phyloP scores from a whole-genome alignment of 139 green algal genomes.

The Chlorella sp. region DNA sequence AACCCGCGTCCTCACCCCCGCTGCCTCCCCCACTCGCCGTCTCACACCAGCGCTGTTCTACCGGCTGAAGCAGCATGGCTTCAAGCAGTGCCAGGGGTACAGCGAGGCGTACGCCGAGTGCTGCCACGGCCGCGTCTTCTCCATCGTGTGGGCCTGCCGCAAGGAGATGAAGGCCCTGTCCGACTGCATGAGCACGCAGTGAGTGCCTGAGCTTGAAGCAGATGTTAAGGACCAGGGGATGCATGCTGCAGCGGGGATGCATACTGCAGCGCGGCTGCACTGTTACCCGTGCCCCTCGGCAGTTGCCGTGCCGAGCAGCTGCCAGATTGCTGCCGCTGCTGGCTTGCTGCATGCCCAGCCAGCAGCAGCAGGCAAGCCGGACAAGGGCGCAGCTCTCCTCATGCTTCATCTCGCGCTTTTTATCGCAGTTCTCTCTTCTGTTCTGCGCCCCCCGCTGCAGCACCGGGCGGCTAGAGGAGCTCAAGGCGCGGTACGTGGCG shows the following conservation, averaged over 20 bases:
- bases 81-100: conserved; percentile 29
- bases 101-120: conserved; percentile 57
- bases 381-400: too few relatives aligned
- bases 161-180: conserved; percentile 44
- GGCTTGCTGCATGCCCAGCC: too few relatives aligned
- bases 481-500: conserved; percentile 60
- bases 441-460: conserved; percentile 19
- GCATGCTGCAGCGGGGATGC: too few relatives aligned
- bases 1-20: neutral
- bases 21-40: neutral
- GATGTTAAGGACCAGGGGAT: too few relatives aligned
- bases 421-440: neutral
- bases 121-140: conserved; percentile 49
- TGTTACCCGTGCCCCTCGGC: too few relatives aligned
- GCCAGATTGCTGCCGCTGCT: too few relatives aligned
- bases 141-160: conserved; percentile 58
- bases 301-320: too few relatives aligned
- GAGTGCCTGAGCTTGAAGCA: too few relatives aligned
- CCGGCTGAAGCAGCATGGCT: conserved; percentile 48
- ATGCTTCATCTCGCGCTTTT: too few relatives aligned
- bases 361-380: too few relatives aligned
- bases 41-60: conserved; percentile 56
- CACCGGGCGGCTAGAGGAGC: conserved; percentile 48
- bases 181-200: conserved; percentile 54
- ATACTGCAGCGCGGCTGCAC: too few relatives aligned